A percentile compares a stretch with the other conserved stretches of the same genome.
Evolutionary conservation across 129 eudicot species (phyloP).

Genomic region (Flaveria sonorensis): DNA sequence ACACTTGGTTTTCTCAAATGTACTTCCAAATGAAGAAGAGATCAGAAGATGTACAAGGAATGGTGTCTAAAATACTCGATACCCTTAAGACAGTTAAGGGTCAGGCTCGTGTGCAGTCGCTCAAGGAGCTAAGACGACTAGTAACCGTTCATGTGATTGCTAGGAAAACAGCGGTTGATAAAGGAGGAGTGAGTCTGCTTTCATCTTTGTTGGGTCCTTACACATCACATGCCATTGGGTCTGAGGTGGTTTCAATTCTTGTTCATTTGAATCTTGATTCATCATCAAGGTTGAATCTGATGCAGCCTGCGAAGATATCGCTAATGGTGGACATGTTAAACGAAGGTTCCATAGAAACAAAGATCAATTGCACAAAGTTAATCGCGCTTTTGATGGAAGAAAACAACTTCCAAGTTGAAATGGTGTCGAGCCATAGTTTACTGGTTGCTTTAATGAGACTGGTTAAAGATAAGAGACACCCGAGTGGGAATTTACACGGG

Average conservation of each 20-base stretch:
- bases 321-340: constrained; percentile 51
- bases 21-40: constrained; percentile 46
- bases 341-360: constrained; percentile 51
- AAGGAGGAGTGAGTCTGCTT: constrained; percentile 38
- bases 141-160: constrained; percentile 31
- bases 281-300: constrained; percentile 25
- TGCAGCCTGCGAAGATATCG: constrained; percentile 50
- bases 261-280: constrained; percentile 41
- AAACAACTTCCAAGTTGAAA: constrained; percentile 37
- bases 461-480: constrained; percentile 38
- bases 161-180: constrained; percentile 25
- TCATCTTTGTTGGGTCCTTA: constrained; percentile 48
- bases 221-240: constrained; percentile 53
- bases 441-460: constrained; percentile 44
- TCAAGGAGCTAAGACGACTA: constrained; percentile 36
- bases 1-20: constrained; percentile 50
- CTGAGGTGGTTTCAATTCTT: constrained; percentile 48
- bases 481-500: constrained; percentile 40
- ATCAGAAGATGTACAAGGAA: constrained; percentile 48
- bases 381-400: constrained; percentile 42
- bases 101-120: constrained; percentile 40
- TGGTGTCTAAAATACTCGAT: constrained; percentile 32
- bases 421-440: constrained; percentile 45
- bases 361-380: constrained; percentile 43
- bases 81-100: constrained; percentile 42